A percentile compares a stretch with the other conserved stretches of the same genome.
Conservation (phyloP, 352 stramenopile species). For the Halophytophthora polymorphica region DNA sequence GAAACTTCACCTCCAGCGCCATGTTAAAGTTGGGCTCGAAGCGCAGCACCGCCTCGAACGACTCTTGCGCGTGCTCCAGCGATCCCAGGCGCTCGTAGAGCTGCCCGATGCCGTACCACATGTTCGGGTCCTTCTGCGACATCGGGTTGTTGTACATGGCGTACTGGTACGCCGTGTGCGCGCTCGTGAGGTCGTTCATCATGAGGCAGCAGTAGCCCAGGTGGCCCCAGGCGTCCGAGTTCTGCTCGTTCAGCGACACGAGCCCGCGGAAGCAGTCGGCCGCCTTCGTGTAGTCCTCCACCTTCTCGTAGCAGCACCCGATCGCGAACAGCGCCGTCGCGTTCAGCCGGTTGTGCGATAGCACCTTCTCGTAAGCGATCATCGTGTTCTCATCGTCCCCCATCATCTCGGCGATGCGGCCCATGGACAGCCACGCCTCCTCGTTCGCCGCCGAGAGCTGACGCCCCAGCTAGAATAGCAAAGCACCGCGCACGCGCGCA, state of each 20-base stretch:
- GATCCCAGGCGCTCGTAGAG: conserved; percentile 83
- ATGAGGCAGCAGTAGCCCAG: conserved; percentile 87
- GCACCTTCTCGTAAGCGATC: conserved; percentile 84
- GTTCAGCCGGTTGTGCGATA: conserved; percentile 87
- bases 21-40: conserved; percentile 89
- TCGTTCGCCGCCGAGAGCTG: conserved; percentile 80
- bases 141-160: conserved; percentile 89
- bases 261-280: conserved; percentile 86
- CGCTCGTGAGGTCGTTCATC: conserved; percentile 88
- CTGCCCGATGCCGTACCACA: conserved; percentile 87
- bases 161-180: conserved; percentile 86
- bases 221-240: conserved; percentile 83
- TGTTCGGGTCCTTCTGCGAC: conserved; percentile 84
- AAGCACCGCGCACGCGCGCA: not conserved
- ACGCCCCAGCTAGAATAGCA: conserved; percentile 40
- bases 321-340: conserved; percentile 78
- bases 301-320: conserved; percentile 85
- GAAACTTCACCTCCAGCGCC: conserved; percentile 85
- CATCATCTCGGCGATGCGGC: conserved; percentile 89
- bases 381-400: conserved; percentile 88
- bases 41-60: conserved; percentile 79
- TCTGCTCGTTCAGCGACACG: conserved; percentile 81
- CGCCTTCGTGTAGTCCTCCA: conserved; percentile 85
- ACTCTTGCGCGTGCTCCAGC: conserved; percentile 82
- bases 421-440: conserved; percentile 79